phyloP scores from a whole-genome alignment of 805 yeast genomes.

The Myxozyma udenii region DNA sequence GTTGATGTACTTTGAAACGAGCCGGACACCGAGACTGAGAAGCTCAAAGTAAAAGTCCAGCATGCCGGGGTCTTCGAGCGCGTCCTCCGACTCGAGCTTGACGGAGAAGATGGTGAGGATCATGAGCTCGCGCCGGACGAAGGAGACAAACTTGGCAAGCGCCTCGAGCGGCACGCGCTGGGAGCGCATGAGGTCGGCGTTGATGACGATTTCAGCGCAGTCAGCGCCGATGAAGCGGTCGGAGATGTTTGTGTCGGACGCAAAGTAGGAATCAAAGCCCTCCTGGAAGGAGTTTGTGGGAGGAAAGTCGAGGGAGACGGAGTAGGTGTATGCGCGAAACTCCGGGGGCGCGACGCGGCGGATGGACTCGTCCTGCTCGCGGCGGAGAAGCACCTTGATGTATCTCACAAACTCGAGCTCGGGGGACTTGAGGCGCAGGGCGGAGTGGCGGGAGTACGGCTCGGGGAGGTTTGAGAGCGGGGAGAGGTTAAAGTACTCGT shows the following conservation, averaged over 20 bases:
- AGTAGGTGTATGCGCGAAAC: constrained; percentile 10
- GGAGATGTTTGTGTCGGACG: constrained; percentile 39
- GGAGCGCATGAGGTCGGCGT: constrained; percentile 53
- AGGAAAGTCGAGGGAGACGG: constrained; percentile 50
- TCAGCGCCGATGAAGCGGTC: constrained; percentile 65
- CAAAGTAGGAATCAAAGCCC: constrained; percentile 51
- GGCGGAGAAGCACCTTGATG: constrained; percentile 3
- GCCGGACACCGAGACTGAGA: constrained; percentile 70
- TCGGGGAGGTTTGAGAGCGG: constrained; percentile 2
- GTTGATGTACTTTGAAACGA: constrained; percentile 40
- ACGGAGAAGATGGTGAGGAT: constrained; percentile 80
- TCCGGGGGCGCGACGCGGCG: constrained; percentile 9
- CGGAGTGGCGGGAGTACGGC: constrained; percentile 1
- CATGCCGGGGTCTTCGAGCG: not conserved
- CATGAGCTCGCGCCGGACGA: constrained; percentile 57
- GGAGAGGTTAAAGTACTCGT: constrained; percentile 19
- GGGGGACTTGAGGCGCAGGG: constrained; percentile 9
- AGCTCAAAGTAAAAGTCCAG: constrained; percentile 46
- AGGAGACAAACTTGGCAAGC: constrained; percentile 69
- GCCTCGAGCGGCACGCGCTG: constrained; percentile 41
- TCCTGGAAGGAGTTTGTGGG: constrained; percentile 57
- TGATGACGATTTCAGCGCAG: constrained; percentile 83
- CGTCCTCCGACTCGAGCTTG: constrained; percentile 43
- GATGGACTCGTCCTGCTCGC: constrained; percentile 7
- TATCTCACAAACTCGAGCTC: constrained; percentile 13